phyloP scores from a whole-genome alignment of 2,329 filamentous ascomycete species.

The Penicillium sp. region DNA sequence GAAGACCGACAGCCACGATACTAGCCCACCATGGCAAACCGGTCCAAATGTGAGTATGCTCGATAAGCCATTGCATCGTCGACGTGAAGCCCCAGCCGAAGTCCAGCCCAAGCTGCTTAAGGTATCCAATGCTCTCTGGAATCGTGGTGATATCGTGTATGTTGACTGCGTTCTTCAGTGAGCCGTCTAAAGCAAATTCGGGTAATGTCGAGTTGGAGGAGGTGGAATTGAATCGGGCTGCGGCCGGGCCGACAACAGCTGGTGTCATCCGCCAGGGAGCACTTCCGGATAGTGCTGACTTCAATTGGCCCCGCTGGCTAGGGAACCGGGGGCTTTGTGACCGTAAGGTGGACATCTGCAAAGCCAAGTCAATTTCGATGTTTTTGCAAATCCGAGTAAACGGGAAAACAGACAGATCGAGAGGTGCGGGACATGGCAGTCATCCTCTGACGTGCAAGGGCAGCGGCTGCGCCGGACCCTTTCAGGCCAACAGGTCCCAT shows the following conservation, averaged over 20 bases:
- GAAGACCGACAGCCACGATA: constrained; percentile 63
- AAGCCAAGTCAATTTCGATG: constrained; percentile 17
- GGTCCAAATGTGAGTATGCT: constrained; percentile 73
- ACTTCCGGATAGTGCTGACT: constrained; percentile 20
- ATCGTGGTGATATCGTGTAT: constrained; percentile 52
- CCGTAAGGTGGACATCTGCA: constrained; percentile 37
- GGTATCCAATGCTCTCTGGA: constrained; percentile 75
- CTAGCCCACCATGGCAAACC: constrained; percentile 81
- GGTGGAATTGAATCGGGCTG: constrained; percentile 41
- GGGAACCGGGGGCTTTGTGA: constrained; percentile 23
- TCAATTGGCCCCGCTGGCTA: constrained; percentile 20
- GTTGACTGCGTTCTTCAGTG: constrained; percentile 22
- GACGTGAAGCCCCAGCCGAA: constrained; percentile 79
- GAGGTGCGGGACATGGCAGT: constrained; percentile 28
- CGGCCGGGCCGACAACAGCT: constrained; percentile 22
- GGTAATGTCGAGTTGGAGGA: constrained; percentile 21
- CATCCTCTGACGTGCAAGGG: constrained; percentile 31
- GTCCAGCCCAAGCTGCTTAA: constrained; percentile 78
- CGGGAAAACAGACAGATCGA: constrained; percentile 35
- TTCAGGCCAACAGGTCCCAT: constrained; percentile 55
- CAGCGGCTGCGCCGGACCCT: constrained; percentile 47
- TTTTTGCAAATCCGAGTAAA: constrained; percentile 4
- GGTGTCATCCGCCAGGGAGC: constrained; percentile 24
- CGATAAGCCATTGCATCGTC: constrained; percentile 70
- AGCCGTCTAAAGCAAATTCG: constrained; percentile 12